phyloP scores from a whole-genome alignment of 2,329 filamentous ascomycete species.

The Incumbomyces lentus region DNA sequence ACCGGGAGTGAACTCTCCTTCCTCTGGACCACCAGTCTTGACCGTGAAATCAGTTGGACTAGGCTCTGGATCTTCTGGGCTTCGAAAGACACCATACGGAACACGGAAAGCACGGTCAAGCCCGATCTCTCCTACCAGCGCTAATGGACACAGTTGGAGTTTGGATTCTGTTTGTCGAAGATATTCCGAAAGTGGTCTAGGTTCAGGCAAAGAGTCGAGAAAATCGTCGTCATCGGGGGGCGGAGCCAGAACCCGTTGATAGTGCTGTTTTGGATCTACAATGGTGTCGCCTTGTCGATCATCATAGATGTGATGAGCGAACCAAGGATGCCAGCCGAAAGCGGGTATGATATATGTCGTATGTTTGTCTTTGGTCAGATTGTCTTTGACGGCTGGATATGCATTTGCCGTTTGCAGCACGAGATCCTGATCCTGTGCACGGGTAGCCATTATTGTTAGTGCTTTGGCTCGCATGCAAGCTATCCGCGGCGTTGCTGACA shows the following conservation, averaged over 20 bases:
- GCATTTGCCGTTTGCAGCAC: slow-evolving; percentile 40
- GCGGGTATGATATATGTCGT: slow-evolving; percentile 45
- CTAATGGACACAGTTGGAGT: slow-evolving; percentile 41
- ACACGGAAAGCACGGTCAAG: slow-evolving; percentile 53
- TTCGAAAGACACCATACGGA: slow-evolving; percentile 48
- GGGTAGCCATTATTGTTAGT: slow-evolving; percentile 54
- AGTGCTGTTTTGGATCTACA: slow-evolving; percentile 32
- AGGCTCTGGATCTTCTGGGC: slow-evolving; percentile 42
- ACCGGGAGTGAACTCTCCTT: slow-evolving; percentile 42
- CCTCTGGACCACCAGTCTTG: slow-evolving; percentile 26
- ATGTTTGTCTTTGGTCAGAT: slow-evolving; percentile 8
- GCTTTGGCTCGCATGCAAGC: slow-evolving; percentile 47
- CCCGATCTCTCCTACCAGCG: slow-evolving; percentile 53
- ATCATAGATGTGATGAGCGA: slow-evolving; percentile 51
- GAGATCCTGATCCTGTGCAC: slow-evolving; percentile 50
- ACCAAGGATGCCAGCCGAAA: slow-evolving; percentile 62
- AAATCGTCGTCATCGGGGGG: slow-evolving; percentile 37
- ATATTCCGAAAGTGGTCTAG: slow-evolving; percentile 43
- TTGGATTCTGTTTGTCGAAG: slow-evolving; percentile 39
- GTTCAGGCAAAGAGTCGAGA: slow-evolving; percentile 42
- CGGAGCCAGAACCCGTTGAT: slow-evolving; percentile 43
- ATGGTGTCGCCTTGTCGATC: slow-evolving; percentile 21
- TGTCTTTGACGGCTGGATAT: slow-evolving; percentile 6
- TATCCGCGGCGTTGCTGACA: slow-evolving; percentile 45
- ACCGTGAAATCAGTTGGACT: slow-evolving; percentile 25